These are phyloP conservation scores for Asterochloris erici DNA, from an alignment of 139 green algal genomes.

Conservation along the genomic window DNA sequence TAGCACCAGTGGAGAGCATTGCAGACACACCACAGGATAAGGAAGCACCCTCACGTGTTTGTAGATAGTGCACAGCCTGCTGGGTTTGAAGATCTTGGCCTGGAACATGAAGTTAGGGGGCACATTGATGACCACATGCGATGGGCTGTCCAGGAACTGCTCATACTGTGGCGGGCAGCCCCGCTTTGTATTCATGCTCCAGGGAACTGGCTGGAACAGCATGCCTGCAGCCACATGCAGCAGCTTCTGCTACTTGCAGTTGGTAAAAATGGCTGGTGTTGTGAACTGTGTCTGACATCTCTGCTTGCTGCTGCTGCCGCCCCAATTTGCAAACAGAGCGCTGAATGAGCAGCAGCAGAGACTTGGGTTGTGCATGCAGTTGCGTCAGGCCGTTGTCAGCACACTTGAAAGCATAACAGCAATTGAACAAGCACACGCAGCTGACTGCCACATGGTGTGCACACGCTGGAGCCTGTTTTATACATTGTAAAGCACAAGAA, in stretches of 20 bases:
- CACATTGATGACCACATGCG: constrained; percentile 36
- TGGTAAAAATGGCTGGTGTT: neutral
- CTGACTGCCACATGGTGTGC: too few species aligned
- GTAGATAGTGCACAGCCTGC: constrained; percentile 28
- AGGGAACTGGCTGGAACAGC: constrained; percentile 35
- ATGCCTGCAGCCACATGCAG: neutral
- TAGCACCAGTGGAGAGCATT: too few species aligned
- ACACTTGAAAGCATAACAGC: too few species aligned
- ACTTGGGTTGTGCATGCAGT: too few species aligned
- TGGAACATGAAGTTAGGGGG: constrained; percentile 48
- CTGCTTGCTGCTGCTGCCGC: neutral
- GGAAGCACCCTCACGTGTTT: neutral
- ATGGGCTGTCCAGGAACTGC: constrained; percentile 25
- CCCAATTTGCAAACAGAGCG: neutral
- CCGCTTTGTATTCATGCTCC: constrained; percentile 20
- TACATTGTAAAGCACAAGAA: too few species aligned
- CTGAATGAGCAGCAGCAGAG: too few species aligned
- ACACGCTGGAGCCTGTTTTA: too few species aligned
- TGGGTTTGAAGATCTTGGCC: constrained; percentile 40
- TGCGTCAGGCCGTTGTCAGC: too few species aligned
- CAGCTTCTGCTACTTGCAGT: neutral
- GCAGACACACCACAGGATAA: too few species aligned
- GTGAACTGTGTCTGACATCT: neutral
- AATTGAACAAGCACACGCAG: too few species aligned
- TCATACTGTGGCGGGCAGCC: constrained; percentile 35